These are phyloP conservation scores for Podila epigama DNA, from an alignment of 192 early-diverging fungal genomes.

Conservation along the genomic window DNA sequence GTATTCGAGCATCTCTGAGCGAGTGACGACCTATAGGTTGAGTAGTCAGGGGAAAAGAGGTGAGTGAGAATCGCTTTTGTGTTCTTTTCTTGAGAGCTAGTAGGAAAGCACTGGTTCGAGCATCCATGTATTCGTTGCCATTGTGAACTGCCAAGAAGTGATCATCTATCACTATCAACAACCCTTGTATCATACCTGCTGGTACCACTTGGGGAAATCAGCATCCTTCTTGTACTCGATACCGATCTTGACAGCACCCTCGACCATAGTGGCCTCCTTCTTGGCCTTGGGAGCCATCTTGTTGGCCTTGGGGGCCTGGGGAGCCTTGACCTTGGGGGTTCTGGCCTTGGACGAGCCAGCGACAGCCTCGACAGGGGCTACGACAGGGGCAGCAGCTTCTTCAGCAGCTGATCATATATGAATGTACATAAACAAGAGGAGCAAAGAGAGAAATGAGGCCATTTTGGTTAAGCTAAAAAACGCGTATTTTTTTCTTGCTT, in stretches of 20 bases:
- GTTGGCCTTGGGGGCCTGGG: slow-evolving; percentile 48
- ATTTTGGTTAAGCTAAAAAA: too few relatives aligned
- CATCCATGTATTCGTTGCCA: too few relatives aligned
- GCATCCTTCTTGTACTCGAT: slow-evolving; percentile 87
- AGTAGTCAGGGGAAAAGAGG: not conserved
- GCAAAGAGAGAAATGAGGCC: too few relatives aligned
- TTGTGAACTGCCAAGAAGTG: too few relatives aligned
- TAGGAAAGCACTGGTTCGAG: too few relatives aligned
- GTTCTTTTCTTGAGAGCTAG: too few relatives aligned
- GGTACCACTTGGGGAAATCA: slow-evolving; percentile 95
- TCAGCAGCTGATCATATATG: too few relatives aligned
- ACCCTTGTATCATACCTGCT: slow-evolving; percentile 64
- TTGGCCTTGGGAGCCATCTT: slow-evolving; percentile 54
- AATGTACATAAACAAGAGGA: too few relatives aligned
- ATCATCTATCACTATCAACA: not conserved
- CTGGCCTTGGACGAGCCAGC: slow-evolving; percentile 64
- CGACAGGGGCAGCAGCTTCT: slow-evolving; percentile 68
- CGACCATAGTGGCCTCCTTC: slow-evolving; percentile 41
- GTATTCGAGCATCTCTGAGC: slow-evolving; percentile 98
- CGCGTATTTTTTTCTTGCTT: too few relatives aligned
- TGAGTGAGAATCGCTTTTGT: not conserved
- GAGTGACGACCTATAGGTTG: slow-evolving; percentile 73
- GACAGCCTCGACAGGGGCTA: slow-evolving; percentile 50
- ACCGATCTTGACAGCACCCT: slow-evolving; percentile 79
- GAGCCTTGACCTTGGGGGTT: slow-evolving; percentile 55